Evolutionary conservation across 2,329 filamentous ascomycete genomes (phyloP).

Genomic region (Cytospora paraplurivora): DNA sequence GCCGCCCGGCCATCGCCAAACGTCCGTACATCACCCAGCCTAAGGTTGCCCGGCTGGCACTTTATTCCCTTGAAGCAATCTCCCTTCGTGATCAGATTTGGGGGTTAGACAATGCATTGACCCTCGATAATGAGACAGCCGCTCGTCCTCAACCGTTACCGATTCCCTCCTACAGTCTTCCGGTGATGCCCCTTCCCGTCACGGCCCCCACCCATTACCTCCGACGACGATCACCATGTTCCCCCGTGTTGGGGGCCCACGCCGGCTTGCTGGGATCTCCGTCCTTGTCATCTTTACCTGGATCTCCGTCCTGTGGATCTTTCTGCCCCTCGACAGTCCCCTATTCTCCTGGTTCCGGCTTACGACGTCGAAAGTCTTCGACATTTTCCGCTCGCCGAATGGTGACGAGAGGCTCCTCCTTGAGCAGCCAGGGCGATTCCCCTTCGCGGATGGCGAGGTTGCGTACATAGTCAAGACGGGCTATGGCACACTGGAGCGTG

Average conservation of each 20-base stretch:
- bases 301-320: conserved; percentile 30
- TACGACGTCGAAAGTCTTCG: conserved; percentile 32
- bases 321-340: conserved; percentile 37
- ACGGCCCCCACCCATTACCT: neutral
- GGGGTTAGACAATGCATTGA: conserved; percentile 6
- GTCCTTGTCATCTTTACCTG: conserved; percentile 26
- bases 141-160: neutral
- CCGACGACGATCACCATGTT: conserved; percentile 23
- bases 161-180: conserved; percentile 2
- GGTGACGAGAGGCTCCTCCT: conserved; percentile 47
- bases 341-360: conserved; percentile 35
- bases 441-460: conserved; percentile 50
- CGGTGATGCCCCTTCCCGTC: neutral
- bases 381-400: conserved; percentile 36
- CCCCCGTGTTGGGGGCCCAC: conserved; percentile 26
- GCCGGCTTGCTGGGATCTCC: conserved; percentile 20
- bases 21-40: neutral
- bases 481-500: conserved; percentile 54
- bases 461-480: conserved; percentile 58
- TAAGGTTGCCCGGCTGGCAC: neutral
- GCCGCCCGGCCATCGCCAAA: too few species aligned
- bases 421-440: conserved; percentile 42
- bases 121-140: conserved; percentile 2
- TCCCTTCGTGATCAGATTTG: neutral
- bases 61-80: neutral